phyloP scores from a whole-genome alignment of 306 rosid species.

The Prosopis cineraria region DNA sequence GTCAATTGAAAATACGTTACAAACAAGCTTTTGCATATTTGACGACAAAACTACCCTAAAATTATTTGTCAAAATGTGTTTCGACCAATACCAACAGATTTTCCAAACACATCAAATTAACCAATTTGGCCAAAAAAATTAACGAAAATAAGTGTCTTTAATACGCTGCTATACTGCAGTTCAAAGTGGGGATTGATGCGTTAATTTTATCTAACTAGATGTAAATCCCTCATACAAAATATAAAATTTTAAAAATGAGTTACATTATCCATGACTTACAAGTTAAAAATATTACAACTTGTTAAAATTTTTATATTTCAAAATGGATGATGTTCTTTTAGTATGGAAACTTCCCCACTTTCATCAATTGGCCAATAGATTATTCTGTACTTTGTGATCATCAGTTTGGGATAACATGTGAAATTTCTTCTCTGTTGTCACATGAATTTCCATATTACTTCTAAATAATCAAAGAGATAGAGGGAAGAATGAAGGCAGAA shows the following conservation, averaged over 20 bases:
- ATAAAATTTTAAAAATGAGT: not conserved
- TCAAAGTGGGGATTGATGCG: not conserved
- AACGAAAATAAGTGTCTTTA: not conserved
- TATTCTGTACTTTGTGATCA: not conserved
- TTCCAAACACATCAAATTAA: no score
- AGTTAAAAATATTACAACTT: not conserved
- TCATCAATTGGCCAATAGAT: not conserved
- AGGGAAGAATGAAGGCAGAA: not conserved
- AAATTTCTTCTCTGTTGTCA: not conserved
- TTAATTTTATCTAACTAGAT: not conserved
- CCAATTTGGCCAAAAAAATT: no score
- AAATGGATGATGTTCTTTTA: not conserved
- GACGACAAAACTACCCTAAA: no score
- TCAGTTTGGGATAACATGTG: not conserved
- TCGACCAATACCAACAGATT: no score
- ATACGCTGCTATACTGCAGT: not conserved
- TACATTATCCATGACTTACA: not conserved
- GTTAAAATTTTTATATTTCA: not conserved
- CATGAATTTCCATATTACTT: not conserved
- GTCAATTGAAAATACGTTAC: not conserved
- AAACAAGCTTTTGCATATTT: not conserved
- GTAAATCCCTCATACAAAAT: not conserved
- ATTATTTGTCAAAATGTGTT: no score
- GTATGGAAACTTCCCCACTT: not conserved
- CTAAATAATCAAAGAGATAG: not conserved